Base-by-base conservation (phyloP, 805 yeast species). In the Lachancea cidri region DNA sequence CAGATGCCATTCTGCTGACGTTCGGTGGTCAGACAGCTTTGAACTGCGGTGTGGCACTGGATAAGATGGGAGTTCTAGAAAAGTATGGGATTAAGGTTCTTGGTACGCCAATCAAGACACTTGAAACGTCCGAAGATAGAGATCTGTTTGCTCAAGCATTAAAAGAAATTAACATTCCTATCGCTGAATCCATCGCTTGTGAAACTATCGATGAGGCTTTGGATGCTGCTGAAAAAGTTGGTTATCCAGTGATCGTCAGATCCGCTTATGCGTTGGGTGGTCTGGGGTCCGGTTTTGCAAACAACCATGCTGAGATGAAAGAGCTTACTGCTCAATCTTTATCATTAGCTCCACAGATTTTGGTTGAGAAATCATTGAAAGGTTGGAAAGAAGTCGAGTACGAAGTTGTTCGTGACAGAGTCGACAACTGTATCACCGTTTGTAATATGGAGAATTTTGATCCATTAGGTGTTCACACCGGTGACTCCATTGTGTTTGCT, bases 361-460 rank as follows among this genome's bases (percentile, higher is more conserved):
- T 91, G 54, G 98, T 91, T 48, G 98, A 91, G 70, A 89, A 85
- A 73, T 91, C 98, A 4, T 73, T 91, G 70, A 91, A 89, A 73
- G 98, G 98, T 50, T 91, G 98, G 98, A 91, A 91, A 67, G 98
- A 91, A 69, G 94, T 91, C 48, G 98, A 91, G 70, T 91, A 91
- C 66, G 98, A 91, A 72, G 98, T 91, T 50, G 98, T 91, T 43
- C 83, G 98, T 63, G 98, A 91, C 71, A 77, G 93, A 50, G 93
- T 84, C 42, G 96, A 83, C 53, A 91, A 91, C 77, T 91, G 98
- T 76, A 91, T 91, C 64, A 91, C 98, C 33, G 98, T 91, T 40
- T 91, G 98, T 76, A 91, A 91, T 69, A 91, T 91, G 98, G 98
- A 91, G 71, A 91, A 91, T 73, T 91, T 91, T 55, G 98, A 91